Percentiles rank a stretch among this genome's conserved stretches.
Conservation (phyloP, 2,329 filamentous ascomycete genomes). For the Akanthomyces uredinophilus region DNA sequence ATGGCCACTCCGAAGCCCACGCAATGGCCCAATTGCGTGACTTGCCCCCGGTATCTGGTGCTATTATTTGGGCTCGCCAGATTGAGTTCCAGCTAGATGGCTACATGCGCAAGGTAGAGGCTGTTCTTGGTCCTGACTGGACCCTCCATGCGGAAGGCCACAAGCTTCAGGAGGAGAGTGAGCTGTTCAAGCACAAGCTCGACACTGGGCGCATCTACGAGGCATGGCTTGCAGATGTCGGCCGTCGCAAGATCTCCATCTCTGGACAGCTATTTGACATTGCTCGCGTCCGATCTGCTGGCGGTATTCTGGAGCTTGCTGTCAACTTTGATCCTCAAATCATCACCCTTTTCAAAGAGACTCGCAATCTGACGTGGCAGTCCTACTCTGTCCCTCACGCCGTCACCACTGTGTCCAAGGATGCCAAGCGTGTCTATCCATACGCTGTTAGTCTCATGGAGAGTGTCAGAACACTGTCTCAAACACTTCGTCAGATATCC, state of each 20-base stretch:
- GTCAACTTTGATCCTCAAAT: slow-evolving; percentile 98
- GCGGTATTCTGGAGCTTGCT: slow-evolving; percentile 78
- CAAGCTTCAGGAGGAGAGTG: slow-evolving; percentile 86
- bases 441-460: slow-evolving; percentile 99
- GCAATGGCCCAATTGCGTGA: slow-evolving; percentile 97
- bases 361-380: slow-evolving; percentile 90
- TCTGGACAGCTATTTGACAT: slow-evolving; percentile 90
- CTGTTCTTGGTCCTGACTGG: slow-evolving; percentile 93
- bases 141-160: slow-evolving; percentile 90
- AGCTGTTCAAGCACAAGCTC: slow-evolving; percentile 91
- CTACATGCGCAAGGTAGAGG: slow-evolving; percentile 99
- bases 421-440: slow-evolving; percentile 97
- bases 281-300: slow-evolving; percentile 79
- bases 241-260: slow-evolving; percentile 83
- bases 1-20: slow-evolving; percentile 95
- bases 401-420: slow-evolving; percentile 93
- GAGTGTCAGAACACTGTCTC: slow-evolving; percentile 87
- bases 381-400: slow-evolving; percentile 91
- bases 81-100: slow-evolving; percentile 93
- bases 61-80: slow-evolving; percentile 95
- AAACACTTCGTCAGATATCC: slow-evolving; percentile 78
- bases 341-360: slow-evolving; percentile 97
- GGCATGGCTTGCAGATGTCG: slow-evolving; percentile 88
- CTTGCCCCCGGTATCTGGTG: slow-evolving; percentile 89
- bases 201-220: slow-evolving; percentile 93